Conservation (phyloP, 108 stramenopile species). For the Stephanodiscus triporus region DNA sequence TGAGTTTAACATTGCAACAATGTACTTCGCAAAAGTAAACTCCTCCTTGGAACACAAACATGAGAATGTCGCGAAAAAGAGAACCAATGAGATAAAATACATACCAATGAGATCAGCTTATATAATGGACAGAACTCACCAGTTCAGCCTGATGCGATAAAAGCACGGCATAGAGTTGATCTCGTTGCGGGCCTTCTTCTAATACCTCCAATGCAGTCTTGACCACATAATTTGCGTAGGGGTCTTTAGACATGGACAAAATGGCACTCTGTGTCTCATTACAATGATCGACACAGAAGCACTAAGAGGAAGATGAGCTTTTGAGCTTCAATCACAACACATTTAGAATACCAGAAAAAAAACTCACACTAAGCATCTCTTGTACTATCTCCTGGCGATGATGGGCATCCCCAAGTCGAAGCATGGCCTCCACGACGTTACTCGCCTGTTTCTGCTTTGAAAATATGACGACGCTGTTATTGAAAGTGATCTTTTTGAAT, state of each 20-base stretch:
- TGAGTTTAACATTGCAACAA: not conserved
- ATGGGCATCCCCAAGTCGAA: slow-evolving; percentile 79
- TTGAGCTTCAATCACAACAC: not conserved
- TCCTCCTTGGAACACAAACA: not conserved
- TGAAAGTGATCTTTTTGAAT: slow-evolving; percentile 63
- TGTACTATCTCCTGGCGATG: slow-evolving; percentile 65
- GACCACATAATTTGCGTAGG: slow-evolving; percentile 93
- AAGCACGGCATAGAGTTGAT: slow-evolving; percentile 56
- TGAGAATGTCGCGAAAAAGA: not conserved
- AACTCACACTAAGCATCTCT: slow-evolving; percentile 62
- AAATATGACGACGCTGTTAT: slow-evolving; percentile 66
- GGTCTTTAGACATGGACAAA: slow-evolving; percentile 87
- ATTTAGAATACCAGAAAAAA: not conserved
- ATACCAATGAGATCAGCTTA: slow-evolving; percentile 3
- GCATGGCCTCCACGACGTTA: slow-evolving; percentile 94
- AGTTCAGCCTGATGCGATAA: slow-evolving; percentile 58
- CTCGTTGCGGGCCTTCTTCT: slow-evolving; percentile 62
- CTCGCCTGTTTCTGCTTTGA: slow-evolving; percentile 95
- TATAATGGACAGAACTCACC: slow-evolving; percentile 46
- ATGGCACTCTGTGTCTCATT: slow-evolving; percentile 35
- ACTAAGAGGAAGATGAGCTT: not conserved
- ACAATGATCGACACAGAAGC: slow-evolving; percentile 1
- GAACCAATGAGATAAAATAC: not conserved
- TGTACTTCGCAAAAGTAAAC: not conserved
- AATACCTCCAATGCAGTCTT: slow-evolving; percentile 67